phyloP scores from a whole-genome alignment of 495 filamentous ascomycete species.

The Annulohypoxylon bovei region DNA sequence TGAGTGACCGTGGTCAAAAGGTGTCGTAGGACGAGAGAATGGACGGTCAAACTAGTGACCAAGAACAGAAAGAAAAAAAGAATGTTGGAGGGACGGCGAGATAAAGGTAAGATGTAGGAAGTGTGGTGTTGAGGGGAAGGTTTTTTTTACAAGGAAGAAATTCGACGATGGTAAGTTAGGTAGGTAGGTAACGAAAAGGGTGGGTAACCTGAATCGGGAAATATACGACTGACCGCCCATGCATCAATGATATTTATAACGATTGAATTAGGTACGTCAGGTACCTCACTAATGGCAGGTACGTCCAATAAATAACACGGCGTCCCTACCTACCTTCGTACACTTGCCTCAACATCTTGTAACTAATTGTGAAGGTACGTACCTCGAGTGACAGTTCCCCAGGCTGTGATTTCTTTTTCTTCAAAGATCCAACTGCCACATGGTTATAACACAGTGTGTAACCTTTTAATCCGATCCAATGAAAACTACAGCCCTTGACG shows the following conservation, averaged over 20 bases:
- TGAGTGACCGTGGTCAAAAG: slow-evolving; percentile 24
- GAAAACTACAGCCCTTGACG: slow-evolving; percentile 4
- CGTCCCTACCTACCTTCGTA: neutral
- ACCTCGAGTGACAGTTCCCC: neutral
- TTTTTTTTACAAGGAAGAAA: neutral
- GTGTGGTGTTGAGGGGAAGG: neutral
- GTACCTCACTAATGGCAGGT: neutral
- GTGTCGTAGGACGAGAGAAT: slow-evolving; percentile 29
- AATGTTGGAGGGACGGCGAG: neutral
- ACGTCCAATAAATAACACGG: neutral
- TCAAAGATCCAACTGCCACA: slow-evolving; percentile 30
- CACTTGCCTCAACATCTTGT: neutral
- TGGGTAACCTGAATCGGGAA: neutral
- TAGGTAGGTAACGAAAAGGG: neutral
- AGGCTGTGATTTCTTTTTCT: slow-evolving; percentile 6
- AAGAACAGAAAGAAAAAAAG: slow-evolving; percentile 28
- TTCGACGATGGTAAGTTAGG: neutral
- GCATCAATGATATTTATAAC: neutral
- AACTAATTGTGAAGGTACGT: neutral
- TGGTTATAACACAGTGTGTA: slow-evolving; percentile 28
- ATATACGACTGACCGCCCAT: neutral
- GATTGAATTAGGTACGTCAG: neutral
- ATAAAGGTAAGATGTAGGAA: slow-evolving; percentile 7
- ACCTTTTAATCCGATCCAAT: slow-evolving; percentile 25
- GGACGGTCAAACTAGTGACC: slow-evolving; percentile 18